Evolutionary conservation across 257 asterid genomes (phyloP).

Genomic region (Solanum sparsipilum): DNA sequence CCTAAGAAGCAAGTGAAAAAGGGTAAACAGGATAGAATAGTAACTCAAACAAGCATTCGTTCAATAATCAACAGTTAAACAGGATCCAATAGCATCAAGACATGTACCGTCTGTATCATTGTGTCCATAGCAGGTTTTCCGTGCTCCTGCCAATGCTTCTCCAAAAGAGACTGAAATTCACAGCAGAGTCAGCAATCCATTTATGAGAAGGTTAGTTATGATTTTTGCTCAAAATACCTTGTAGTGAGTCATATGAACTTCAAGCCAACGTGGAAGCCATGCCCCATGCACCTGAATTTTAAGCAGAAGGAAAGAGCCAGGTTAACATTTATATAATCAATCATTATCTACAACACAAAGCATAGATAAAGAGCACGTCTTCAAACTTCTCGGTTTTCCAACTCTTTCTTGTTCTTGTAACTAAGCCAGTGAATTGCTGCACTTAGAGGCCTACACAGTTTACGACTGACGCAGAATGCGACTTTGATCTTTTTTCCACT

Average conservation of each 20-base stretch:
- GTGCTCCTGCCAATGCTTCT: constrained; percentile 66
- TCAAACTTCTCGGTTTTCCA: neutral
- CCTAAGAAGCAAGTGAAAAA: constrained; percentile 30
- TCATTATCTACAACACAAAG: neutral
- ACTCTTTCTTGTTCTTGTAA: neutral
- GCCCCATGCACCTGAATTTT: constrained; percentile 58
- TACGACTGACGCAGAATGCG: neutral
- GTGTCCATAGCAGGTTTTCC: constrained; percentile 75
- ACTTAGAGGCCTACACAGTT: neutral
- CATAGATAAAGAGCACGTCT: neutral
- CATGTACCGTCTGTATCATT: constrained; percentile 48
- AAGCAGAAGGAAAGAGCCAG: constrained; percentile 1
- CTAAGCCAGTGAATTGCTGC: neutral
- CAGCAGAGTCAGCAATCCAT: constrained; percentile 1
- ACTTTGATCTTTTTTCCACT: neutral
- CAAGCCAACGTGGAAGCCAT: constrained; percentile 94
- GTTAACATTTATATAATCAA: neutral
- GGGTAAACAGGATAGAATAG: neutral
- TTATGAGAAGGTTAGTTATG: neutral
- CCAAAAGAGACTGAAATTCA: constrained; percentile 43
- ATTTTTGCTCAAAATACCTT: constrained; percentile 32
- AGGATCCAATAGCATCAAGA: neutral
- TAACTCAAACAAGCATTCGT: constrained; percentile 3
- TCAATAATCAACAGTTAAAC: neutral
- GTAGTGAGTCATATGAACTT: constrained; percentile 25